Evolutionary conservation across 495 filamentous ascomycete genomes (phyloP).

Genomic region (Aspergillus taichungensis): DNA sequence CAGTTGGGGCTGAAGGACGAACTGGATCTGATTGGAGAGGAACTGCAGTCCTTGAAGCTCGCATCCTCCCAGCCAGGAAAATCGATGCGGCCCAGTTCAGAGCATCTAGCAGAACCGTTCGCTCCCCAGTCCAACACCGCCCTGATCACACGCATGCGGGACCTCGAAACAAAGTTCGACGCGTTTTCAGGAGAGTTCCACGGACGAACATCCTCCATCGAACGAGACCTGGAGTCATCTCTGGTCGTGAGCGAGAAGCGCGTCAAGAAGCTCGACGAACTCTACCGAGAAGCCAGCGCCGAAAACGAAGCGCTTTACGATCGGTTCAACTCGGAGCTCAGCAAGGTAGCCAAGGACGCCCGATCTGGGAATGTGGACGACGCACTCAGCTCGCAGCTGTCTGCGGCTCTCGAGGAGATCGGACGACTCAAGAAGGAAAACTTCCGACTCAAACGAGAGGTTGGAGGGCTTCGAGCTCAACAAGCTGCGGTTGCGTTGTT

Average conservation of each 20-base stretch:
- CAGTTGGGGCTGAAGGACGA: conserved; percentile 65
- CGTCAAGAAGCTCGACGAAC: conserved; percentile 73
- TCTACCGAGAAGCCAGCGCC: conserved; percentile 79
- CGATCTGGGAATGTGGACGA: conserved; percentile 65
- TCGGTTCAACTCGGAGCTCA: conserved; percentile 83
- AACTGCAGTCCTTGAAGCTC: conserved; percentile 57
- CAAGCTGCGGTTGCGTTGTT: conserved; percentile 33
- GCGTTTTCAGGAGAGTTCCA: conserved; percentile 51
- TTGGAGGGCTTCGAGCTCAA: conserved; percentile 38
- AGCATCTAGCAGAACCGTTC: conserved; percentile 8
- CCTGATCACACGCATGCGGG: conserved; percentile 46
- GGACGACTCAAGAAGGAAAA: conserved; percentile 74
- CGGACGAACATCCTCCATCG: conserved; percentile 49
- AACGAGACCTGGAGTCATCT: conserved; percentile 58
- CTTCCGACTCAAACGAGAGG: conserved; percentile 51
- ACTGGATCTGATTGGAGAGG: conserved; percentile 71
- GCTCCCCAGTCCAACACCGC: conserved; percentile 24
- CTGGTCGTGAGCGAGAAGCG: conserved; percentile 67
- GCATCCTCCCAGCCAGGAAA: conserved; percentile 17
- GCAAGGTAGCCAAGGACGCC: conserved; percentile 68
- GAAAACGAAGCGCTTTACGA: conserved; percentile 95
- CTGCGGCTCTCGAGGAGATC: conserved; percentile 58
- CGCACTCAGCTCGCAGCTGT: conserved; percentile 58
- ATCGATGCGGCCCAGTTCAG: conserved; percentile 4
- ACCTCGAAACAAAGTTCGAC: conserved; percentile 58